Evolutionary conservation across 1,284 basidiomycete species (phyloP), one percentile per base, ranked within the genome.

Genomic region (Cerrena zonata): DNA sequence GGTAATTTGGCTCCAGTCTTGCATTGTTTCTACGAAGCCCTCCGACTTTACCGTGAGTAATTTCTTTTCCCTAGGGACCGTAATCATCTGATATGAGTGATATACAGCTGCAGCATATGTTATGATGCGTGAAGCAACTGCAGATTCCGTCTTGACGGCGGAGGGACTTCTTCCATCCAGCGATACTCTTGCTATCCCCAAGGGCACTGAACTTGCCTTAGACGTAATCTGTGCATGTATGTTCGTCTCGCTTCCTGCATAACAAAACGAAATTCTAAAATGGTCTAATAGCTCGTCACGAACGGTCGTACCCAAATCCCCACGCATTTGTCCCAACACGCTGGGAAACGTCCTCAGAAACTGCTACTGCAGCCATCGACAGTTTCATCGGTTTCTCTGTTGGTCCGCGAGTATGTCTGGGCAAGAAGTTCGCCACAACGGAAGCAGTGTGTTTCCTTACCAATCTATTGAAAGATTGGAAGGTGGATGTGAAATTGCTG

Each of bases 401-500:
- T 0, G 62, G 64, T 2, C 53, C 61, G 1, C 58, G 62, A 5
- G 46, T 53, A 18, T 66, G 65, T 54, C 50, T 66, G 23, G 67
- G 66, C 7, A 53, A 59, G 10, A 60, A 61, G 36, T 68, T 69
- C 48, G 64, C 64, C 1, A 49, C 60, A n/a, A 61, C 58, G 3
- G 66, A 68, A 53, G 62, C 56, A 1, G 55, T 63, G 2, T 60
- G 59, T 26, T 63, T 68, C 46, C 51, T 69, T 4, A 49, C 57
- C 2, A 39, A 56, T 36, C 26, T 69, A 1, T 50, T 69, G 30
- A 58, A 61, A 18, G 66, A 68, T 42, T 69, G 61, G 61, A 54
- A 55, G 21, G 30, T 58, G 7, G 52, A 51, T 18, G 11, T 48
- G 5, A 47, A 49, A 24, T 38, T 54, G n/a, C 40, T 38, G 36